phyloP scores from a whole-genome alignment of 345 rosid species.

The Gossypium arboreum region DNA sequence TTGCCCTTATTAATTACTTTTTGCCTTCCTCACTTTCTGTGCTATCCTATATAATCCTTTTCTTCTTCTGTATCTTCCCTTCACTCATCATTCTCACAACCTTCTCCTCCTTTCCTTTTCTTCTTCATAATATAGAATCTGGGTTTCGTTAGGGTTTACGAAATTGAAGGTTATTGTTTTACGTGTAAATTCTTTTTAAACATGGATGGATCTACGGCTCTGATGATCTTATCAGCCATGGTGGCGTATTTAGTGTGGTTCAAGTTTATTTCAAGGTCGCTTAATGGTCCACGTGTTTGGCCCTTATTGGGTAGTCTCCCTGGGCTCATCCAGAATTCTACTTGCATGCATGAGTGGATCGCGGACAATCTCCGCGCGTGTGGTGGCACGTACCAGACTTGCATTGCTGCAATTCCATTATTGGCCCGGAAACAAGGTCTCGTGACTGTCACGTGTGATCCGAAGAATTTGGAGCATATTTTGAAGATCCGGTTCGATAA shows the following conservation, averaged over 20 bases:
- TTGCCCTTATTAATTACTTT: conserved; percentile 16
- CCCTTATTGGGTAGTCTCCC: conserved; percentile 76
- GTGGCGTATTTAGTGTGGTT: conserved; percentile 50
- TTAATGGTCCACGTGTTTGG: conserved; percentile 68
- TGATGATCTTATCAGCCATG: conserved; percentile 38
- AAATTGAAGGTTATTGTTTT: too few species aligned
- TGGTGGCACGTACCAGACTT: conserved; percentile 77
- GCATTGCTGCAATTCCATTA: conserved; percentile 53
- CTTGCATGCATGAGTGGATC: conserved; percentile 73
- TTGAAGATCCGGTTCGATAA: conserved; percentile 66
- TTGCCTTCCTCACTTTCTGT: background rate
- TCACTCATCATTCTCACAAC: background rate
- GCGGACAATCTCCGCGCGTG: conserved; percentile 61
- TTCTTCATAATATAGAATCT: background rate
- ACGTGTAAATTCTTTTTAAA: background rate
- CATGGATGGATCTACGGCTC: conserved; percentile 45
- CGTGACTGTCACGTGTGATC: conserved; percentile 83
- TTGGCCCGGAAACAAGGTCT: conserved; percentile 55
- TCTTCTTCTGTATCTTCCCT: background rate
- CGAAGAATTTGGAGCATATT: conserved; percentile 64
- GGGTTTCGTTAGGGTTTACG: too few species aligned
- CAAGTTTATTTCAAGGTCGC: conserved; percentile 34
- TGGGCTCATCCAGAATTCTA: conserved; percentile 48
- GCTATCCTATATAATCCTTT: conserved; percentile 19
- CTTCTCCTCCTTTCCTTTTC: background rate